Evolutionary conservation across 208 protist species (phyloP).

Genomic region (Trypanosoma melophagium): DNA sequence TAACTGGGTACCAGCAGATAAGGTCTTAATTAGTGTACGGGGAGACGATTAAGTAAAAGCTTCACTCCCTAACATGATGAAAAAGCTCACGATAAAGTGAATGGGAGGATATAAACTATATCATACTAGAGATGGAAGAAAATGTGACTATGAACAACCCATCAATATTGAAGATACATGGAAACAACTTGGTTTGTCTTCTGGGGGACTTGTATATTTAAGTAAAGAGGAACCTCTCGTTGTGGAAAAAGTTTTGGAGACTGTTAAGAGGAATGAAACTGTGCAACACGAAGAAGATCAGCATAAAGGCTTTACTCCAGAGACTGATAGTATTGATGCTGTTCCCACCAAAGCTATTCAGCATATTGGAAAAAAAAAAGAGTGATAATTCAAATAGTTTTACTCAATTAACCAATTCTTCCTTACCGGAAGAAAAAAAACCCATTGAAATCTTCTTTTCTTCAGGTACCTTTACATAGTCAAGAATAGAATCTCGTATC

Average conservation of each 20-base stretch:
- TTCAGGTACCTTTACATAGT: background rate
- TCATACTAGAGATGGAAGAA: slow-evolving; percentile 4
- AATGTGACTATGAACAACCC: slow-evolving; percentile 17
- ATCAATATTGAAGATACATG: slow-evolving; percentile 12
- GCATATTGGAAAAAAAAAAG: background rate
- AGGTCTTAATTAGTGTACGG: slow-evolving; percentile 16
- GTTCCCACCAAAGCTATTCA: too few species aligned
- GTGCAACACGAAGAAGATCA: background rate
- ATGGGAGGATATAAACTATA: slow-evolving; percentile 24
- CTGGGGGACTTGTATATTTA: slow-evolving; percentile 21
- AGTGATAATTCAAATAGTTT: too few species aligned
- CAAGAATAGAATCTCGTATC: background rate
- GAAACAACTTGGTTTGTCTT: slow-evolving; percentile 21
- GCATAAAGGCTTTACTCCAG: too few species aligned
- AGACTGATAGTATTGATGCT: too few species aligned
- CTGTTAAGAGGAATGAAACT: slow-evolving; percentile 1
- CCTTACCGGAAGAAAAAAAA: background rate
- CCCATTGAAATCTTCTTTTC: background rate
- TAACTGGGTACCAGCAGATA: slow-evolving; percentile 27
- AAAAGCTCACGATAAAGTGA: slow-evolving; percentile 21
- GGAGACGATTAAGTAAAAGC: slow-evolving; percentile 16
- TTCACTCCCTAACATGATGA: slow-evolving; percentile 27
- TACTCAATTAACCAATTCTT: too few species aligned
- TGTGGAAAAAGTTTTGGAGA: slow-evolving; percentile 1
- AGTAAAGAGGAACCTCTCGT: slow-evolving; percentile 11